phyloP scores from a whole-genome alignment of 495 filamentous ascomycete species.

The Hypoxylon lienhwacheense region DNA sequence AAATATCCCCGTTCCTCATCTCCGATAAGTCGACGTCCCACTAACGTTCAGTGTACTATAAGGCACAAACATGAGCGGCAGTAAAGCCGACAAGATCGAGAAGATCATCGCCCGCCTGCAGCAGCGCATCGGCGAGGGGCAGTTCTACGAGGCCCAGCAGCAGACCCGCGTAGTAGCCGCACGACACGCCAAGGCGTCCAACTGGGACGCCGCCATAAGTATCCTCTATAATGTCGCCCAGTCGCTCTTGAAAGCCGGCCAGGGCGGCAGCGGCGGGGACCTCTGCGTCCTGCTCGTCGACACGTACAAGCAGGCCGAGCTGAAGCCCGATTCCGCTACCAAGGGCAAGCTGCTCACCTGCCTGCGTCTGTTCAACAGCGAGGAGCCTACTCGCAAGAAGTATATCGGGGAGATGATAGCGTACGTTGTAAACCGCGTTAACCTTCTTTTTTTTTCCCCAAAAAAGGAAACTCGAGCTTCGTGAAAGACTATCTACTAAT shows the following conservation, averaged over 20 bases:
- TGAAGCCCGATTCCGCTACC: constrained; percentile 65
- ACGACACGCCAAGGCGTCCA: constrained; percentile 82
- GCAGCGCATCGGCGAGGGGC: constrained; percentile 82
- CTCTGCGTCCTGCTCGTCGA: constrained; percentile 82
- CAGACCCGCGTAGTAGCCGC: constrained; percentile 92
- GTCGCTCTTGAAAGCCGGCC: constrained; percentile 81
- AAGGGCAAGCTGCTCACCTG: constrained; percentile 63
- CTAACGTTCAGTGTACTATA: too few species aligned
- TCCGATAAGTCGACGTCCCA: not conserved
- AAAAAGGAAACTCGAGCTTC: too few species aligned
- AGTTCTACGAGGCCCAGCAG: constrained; percentile 97
- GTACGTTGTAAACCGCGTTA: constrained; percentile 48
- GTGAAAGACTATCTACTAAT: constrained; percentile 24
- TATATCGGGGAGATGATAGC: constrained; percentile 86
- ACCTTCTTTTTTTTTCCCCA: too few species aligned
- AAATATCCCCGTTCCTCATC: not conserved
- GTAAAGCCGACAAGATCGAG: constrained; percentile 52
- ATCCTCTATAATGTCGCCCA: constrained; percentile 83
- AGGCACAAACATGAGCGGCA: constrained; percentile 41
- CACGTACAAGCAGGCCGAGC: constrained; percentile 80
- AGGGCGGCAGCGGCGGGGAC: constrained; percentile 91
- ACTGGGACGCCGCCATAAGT: constrained; percentile 82
- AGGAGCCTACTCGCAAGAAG: constrained; percentile 88
- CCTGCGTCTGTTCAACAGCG: constrained; percentile 74
- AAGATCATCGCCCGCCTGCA: constrained; percentile 55